Evolutionary conservation across 768 basidiomycete species (phyloP), one percentile per base, ranked within the genome.

Genomic region (Mycena rebaudengoi): DNA sequence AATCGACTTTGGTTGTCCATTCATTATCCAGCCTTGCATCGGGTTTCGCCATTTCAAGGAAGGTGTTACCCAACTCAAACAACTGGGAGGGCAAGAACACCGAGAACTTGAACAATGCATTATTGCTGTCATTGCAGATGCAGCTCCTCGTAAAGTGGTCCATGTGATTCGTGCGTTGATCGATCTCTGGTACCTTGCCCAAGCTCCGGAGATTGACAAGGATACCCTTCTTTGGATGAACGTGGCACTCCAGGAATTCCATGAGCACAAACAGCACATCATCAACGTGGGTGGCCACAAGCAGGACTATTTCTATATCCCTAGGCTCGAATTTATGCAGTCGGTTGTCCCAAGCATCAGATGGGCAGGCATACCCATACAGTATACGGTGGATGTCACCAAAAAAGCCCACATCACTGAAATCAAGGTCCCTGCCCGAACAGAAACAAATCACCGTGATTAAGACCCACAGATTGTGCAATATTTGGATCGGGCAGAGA

Each of bases 241-340:
- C 4, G 50, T 51, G 7, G 67, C 73, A 1, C 61, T 82, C 0
- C 1, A n/a, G 0, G 58, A 71, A 12, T 82, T 81, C 48, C 81
- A 82, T 39, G 1, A 60, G 1, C 62, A 77, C 69, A 83, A 83
- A 55, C 37, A 74, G 5, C 66, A 65, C 2, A 78, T 83, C 35
- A 62, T 79, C 11, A 64, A 67, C 1, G 69, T 70, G 4, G 70
- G 74, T 13, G 74, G 73, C 23, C 59, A 70, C 18, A 48, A 70
- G 1, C 74, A 78, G 21, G 28, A 75, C 13, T 58, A 82, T 51
- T 83, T 75, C 69, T 49, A 76, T 18, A 83, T 84, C 43, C 81
- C 78, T 1, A 85, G 84, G 62, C 74, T 82, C 4, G 78, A 81
- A 57, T 64, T 79, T 18, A 60, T 81, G 20, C 78, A 80, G n/a